Base-by-base conservation (phyloP, 371 early-diverging fungal species). In the Rhizopus delemar region DNA sequence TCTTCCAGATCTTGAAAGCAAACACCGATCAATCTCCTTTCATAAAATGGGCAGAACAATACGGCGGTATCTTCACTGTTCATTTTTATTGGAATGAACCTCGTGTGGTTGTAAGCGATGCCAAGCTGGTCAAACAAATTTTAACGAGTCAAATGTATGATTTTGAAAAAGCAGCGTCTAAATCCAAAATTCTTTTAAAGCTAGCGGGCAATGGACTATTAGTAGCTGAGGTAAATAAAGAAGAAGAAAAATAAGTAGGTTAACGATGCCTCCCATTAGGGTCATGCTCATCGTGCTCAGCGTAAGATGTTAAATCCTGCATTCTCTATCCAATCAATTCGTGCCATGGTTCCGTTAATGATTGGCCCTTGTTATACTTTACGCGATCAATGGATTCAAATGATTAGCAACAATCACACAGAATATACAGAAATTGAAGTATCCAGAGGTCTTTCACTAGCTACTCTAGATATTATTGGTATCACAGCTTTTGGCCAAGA, bases 231-330 rank as follows among this genome's bases (percentile, higher is more conserved):
- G 48, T 48, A 48, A 48, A 22, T 38, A 45, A 11, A 45, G 9
- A 15, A 13, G 28, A 5, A 48, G 7, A 28, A 28, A 28, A 28
- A 48, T 7, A 48, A 8, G 8, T 8, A 29, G 15, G 7, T 4
- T 22, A 22, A 8, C 5, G 7, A 48, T 48, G 28, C 28, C 29
- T 9, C 8, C 9, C 28, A 3, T 5, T 29, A 48, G 48, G 88
- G 86, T 0, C 76, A 72, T 52, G 71, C 56, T 1, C 88, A 88
- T 69, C 70, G 73, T 48, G 74, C 71, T n/a, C 88, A 88, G 59
- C 81, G 88, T 52, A 84, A 84, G 52, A 71, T 86, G 74, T 59
- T 86, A 33, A 86, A 86, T 61, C 88, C 88, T 8, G 81, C 82
- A 7, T 88, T 88, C 53, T 60, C 72, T 4, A 59, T 78, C 35